Conservation (phyloP, 441 rosid species). For the Jatropha podagrica region DNA sequence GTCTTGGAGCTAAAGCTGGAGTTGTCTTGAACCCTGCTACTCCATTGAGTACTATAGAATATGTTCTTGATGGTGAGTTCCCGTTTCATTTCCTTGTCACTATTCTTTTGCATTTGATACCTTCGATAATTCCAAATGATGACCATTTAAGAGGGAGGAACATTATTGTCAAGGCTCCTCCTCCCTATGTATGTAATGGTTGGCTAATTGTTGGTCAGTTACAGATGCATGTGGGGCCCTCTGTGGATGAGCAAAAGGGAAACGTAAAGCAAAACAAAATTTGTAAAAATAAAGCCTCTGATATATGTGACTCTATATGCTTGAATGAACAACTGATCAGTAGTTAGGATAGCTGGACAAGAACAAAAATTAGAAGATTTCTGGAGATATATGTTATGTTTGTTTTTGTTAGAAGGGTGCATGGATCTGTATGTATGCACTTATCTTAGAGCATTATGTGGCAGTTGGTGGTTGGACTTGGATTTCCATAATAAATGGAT, state of each 20-base stretch:
- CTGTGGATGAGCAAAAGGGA: not conserved
- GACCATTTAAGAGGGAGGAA: not conserved
- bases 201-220: not conserved
- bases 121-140: slow-evolving; percentile 2
- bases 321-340: not conserved
- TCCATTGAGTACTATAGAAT: slow-evolving; percentile 48
- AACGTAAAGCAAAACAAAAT: too few species aligned
- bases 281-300: not conserved
- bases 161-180: not conserved
- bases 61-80: too few species aligned
- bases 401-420: not conserved
- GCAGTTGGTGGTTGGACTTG: not conserved
- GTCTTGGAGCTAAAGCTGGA: slow-evolving; percentile 97
- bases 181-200: not conserved
- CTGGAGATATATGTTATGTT: not conserved
- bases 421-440: not conserved
- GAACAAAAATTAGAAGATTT: not conserved
- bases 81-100: too few species aligned
- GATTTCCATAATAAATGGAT: not conserved
- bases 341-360: not conserved
- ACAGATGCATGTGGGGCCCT: not conserved
- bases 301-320: not conserved
- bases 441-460: too few species aligned
- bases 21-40: slow-evolving; percentile 95
- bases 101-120: not conserved